A percentile compares a stretch with the other conserved stretches of the same genome.
Conservation (phyloP, 805 yeast species). For the Lachancea thermotolerans region DNA sequence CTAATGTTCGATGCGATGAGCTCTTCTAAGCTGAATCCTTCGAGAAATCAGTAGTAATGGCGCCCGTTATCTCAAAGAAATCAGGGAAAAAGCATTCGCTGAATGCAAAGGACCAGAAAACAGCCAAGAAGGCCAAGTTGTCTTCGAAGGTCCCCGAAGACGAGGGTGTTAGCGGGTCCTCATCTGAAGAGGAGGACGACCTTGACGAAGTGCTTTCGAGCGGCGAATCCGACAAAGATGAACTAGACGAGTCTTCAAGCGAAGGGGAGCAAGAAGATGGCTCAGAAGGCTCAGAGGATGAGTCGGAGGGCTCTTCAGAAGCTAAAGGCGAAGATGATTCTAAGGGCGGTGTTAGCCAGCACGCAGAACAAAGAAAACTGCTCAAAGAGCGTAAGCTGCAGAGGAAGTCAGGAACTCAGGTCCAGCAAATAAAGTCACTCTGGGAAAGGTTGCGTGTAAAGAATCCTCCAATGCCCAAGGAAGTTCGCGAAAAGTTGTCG, state of each 20-base stretch:
- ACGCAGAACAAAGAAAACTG: slow-evolving; percentile 73
- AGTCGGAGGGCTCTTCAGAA: slow-evolving; percentile 26
- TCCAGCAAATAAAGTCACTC: slow-evolving; percentile 72
- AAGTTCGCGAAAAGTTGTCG: slow-evolving; percentile 67
- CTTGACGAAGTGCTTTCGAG: slow-evolving; percentile 11
- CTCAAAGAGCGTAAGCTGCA: slow-evolving; percentile 78
- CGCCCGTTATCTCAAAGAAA: slow-evolving; percentile 14
- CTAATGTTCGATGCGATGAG: slow-evolving; percentile 8
- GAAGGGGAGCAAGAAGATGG: slow-evolving; percentile 29
- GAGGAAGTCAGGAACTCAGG: slow-evolving; percentile 81
- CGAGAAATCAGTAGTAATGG: slow-evolving; percentile 11
- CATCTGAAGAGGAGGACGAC: slow-evolving; percentile 3
- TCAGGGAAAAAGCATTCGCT: slow-evolving; percentile 11
- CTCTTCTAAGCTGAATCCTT: neutral
- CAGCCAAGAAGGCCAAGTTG: slow-evolving; percentile 29
- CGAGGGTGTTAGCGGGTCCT: neutral
- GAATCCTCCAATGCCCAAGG: slow-evolving; percentile 72
- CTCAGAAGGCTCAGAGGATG: slow-evolving; percentile 17
- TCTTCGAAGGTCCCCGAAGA: slow-evolving; percentile 29
- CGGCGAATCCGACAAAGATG: slow-evolving; percentile 9
- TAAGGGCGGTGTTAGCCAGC: slow-evolving; percentile 57
- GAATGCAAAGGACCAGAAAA: slow-evolving; percentile 10
- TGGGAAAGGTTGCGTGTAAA: slow-evolving; percentile 92
- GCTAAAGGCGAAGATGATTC: slow-evolving; percentile 28
- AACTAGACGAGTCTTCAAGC: slow-evolving; percentile 8